A percentile compares a stretch with the other conserved stretches of the same genome.
Evolutionary conservation across 495 filamentous ascomycete genomes (phyloP).

Genomic region (Schizothecium vesticola): DNA sequence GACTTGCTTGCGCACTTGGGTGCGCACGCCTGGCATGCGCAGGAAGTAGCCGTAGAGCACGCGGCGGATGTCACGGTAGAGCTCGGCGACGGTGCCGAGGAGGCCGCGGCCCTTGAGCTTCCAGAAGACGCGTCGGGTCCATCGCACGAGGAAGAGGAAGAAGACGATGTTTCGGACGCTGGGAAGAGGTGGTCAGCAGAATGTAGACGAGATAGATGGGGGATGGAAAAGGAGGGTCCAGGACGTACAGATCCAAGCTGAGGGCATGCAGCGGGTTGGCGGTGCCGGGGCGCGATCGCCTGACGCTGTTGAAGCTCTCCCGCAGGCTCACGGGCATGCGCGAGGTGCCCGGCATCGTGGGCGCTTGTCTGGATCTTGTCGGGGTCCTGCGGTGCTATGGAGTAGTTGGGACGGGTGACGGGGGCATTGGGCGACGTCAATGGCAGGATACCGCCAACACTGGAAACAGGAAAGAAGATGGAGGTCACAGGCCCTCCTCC

Average conservation of each 20-base stretch:
- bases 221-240: not conserved
- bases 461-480: not conserved
- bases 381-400: not conserved
- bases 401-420: not conserved
- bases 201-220: not conserved
- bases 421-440: not conserved
- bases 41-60: slow-evolving; percentile 82
- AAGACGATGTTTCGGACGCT: slow-evolving; percentile 87
- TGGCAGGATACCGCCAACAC: not conserved
- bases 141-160: slow-evolving; percentile 81
- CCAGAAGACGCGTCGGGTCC: slow-evolving; percentile 72
- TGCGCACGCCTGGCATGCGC: slow-evolving; percentile 73
- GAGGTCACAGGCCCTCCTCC: not conserved
- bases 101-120: slow-evolving; percentile 85
- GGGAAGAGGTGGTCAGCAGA: not conserved
- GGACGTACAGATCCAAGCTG: slow-evolving; percentile 76
- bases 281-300: slow-evolving; percentile 45
- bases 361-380: not conserved
- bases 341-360: slow-evolving; percentile 57
- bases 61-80: slow-evolving; percentile 63
- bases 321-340: slow-evolving; percentile 63
- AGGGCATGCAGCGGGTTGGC: slow-evolving; percentile 54
- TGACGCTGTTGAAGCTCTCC: slow-evolving; percentile 52
- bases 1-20: slow-evolving; percentile 76
- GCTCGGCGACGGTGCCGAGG: slow-evolving; percentile 67